Evolutionary conservation across 208 protist genomes (phyloP), one percentile per base, ranked within the genome.

Genomic region (Leishmania arabica): DNA sequence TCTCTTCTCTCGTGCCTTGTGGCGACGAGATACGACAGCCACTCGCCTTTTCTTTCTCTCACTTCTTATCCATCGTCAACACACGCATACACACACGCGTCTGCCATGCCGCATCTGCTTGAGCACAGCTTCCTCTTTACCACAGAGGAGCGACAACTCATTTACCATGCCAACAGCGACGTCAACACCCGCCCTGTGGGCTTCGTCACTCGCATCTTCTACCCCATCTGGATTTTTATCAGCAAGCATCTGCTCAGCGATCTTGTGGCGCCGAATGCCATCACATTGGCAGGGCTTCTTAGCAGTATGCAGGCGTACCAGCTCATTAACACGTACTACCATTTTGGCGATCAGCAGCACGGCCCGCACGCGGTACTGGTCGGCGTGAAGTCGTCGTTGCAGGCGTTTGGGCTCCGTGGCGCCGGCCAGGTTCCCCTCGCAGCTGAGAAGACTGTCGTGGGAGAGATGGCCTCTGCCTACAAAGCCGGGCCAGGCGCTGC

Each of bases 261-360:
- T n/a, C 87, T 86, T n/a, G 93, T 98, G 24, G 96, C 96, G 3
- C 96, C 96, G 11, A 98, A 98, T 77, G 89, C 95, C 31, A 95
- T 98, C 85, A 97, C 96, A 31, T 73, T 98, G 40, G 88, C 84
- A 8, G 96, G 95, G 3, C 76, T 96, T 8, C 81, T 98, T 27
- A 91, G 89, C 80, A 90, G 86, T 27, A 86, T 98, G 78, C 95
- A 98, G 78, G 93, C 93, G 27, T 97, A 94, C 58, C 93, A 98
- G 77, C 88, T 98, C 70, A 90, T 95, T 77, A 86, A 79, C 83
- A 91, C 90, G 27, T 95, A 97, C 84, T 95, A 94, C 76, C 75
- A 79, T 77, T 80, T 80, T 47, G 79, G 64, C 6, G 73, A 89
- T 21, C 73, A 62, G 68, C 27, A 27, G 34, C 58, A 66, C 60